phyloP scores from a whole-genome alignment of 805 yeast genomes.

The Candida arabinofermentans region DNA sequence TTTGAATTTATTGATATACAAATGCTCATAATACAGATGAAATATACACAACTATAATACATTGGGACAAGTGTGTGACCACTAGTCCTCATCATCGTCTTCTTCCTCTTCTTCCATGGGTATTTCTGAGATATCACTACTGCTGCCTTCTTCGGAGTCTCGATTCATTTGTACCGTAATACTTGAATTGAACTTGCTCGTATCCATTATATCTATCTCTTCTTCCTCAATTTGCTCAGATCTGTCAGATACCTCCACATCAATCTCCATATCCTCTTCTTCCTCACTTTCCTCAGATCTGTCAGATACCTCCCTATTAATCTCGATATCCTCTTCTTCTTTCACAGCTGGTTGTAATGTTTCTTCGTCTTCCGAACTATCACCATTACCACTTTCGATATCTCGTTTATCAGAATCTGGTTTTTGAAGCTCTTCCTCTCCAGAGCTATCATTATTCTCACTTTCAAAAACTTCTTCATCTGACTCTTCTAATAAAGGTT shows the following conservation, averaged over 20 bases:
- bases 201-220: conserved; percentile 13
- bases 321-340: conserved; percentile 5
- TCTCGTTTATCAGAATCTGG: not conserved
- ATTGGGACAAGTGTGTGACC: no score
- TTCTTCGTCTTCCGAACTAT: no score
- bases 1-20: no score
- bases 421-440: not conserved
- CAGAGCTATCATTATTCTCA: conserved; percentile 6
- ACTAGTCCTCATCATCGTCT: no score
- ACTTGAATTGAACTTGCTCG: conserved; percentile 13
- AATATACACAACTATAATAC: no score
- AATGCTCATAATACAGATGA: no score
- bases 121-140: conserved; percentile 10
- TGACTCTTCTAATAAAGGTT: not conserved
- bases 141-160: conserved; percentile 4
- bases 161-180: conserved; percentile 10
- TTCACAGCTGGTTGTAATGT: no score
- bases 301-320: conserved; percentile 3
- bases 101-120: conserved; percentile 22
- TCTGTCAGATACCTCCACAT: conserved; percentile 1
- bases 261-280: conserved; percentile 6
- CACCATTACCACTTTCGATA: conserved; percentile 3
- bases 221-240: conserved; percentile 2
- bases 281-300: not conserved
- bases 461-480: not conserved